Percentiles rank a stretch among this genome's conserved stretches.
Conservation (phyloP, 352 stramenopile species). For the Peronospora tabacina region DNA sequence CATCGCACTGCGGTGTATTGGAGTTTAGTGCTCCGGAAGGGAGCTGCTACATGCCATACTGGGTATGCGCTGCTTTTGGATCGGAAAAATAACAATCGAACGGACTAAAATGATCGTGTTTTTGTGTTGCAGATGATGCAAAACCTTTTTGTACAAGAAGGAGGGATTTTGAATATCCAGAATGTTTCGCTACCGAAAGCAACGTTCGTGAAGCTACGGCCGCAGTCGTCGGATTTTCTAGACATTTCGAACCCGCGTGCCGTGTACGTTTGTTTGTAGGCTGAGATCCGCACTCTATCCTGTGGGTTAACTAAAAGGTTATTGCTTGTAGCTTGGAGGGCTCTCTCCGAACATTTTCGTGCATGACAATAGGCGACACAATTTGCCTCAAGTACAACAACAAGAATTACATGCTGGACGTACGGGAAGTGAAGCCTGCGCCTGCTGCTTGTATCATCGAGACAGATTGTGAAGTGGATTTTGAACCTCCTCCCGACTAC, state of each 20-base stretch:
- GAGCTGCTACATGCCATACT: conserved; percentile 98
- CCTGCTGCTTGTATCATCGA: conserved; percentile 98
- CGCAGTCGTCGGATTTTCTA: conserved; percentile 97
- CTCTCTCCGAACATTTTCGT: conserved; percentile 89
- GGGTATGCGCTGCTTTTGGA: conserved; percentile 45
- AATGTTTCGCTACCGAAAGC: conserved; percentile 95
- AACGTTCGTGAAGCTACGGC: conserved; percentile 97
- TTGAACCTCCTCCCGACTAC: conserved; percentile 91
- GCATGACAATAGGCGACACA: conserved; percentile 96
- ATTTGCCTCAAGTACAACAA: conserved; percentile 99
- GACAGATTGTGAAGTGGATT: conserved; percentile 99
- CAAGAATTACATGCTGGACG: conserved; percentile 97
- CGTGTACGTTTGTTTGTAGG: conserved; percentile 76
- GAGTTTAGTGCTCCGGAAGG: conserved; percentile 98
- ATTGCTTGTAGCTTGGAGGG: conserved; percentile 49
- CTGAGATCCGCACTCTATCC: neutral
- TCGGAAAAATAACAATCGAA: neutral
- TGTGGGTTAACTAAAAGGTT: conserved; percentile 3
- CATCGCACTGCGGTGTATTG: conserved; percentile 95
- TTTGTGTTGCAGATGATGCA: conserved; percentile 91
- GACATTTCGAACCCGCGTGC: conserved; percentile 98
- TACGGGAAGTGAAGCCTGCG: conserved; percentile 94
- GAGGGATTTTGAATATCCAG: conserved; percentile 92
- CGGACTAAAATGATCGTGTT: conserved; percentile 1
- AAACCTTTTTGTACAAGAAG: conserved; percentile 94